A percentile compares a stretch with the other conserved stretches of the same genome.
phyloP scores from a whole-genome alignment of 2,329 filamentous ascomycete genomes.

The Microdochium bolleyi region DNA sequence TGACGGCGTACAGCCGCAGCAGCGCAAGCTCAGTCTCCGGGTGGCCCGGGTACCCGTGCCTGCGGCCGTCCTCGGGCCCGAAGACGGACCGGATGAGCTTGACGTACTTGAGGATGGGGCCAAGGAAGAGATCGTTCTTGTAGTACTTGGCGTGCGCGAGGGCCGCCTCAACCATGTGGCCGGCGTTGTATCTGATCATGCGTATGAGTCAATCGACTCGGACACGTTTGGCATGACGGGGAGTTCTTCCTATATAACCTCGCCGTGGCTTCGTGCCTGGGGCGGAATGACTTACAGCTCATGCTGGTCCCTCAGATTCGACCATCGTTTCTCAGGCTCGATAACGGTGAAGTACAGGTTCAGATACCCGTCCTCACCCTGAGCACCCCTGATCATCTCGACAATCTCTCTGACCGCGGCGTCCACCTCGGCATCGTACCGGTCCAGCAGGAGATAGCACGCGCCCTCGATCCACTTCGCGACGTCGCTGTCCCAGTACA shows the following conservation, averaged over 20 bases:
- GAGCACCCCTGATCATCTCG: slow-evolving; percentile 46
- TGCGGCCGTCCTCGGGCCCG: slow-evolving; percentile 38
- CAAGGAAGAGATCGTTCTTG: slow-evolving; percentile 40
- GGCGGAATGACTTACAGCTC: slow-evolving; percentile 36
- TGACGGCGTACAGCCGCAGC: slow-evolving; percentile 25
- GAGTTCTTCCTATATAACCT: too few species aligned
- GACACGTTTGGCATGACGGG: too few species aligned
- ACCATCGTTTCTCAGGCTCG: slow-evolving; percentile 44
- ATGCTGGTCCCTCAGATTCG: slow-evolving; percentile 53
- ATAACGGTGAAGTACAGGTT: slow-evolving; percentile 57
- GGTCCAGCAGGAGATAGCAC: slow-evolving; percentile 42
- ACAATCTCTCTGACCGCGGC: slow-evolving; percentile 47
- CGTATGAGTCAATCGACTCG: slow-evolving; percentile 3
- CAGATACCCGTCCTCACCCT: slow-evolving; percentile 53
- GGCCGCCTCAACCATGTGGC: slow-evolving; percentile 54
- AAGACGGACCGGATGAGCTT: slow-evolving; percentile 41
- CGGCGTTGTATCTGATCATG: slow-evolving; percentile 43
- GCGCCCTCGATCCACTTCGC: slow-evolving; percentile 57
- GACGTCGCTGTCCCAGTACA: slow-evolving; percentile 49
- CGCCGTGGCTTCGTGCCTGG: neutral
- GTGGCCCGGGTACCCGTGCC: slow-evolving; percentile 53
- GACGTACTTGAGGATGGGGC: slow-evolving; percentile 46
- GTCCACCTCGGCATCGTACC: slow-evolving; percentile 36
- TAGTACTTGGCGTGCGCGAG: slow-evolving; percentile 47
- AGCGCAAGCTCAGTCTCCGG: slow-evolving; percentile 43